Evolutionary conservation across 352 stramenopile genomes (phyloP), one percentile per base, ranked within the genome.

Genomic region (Pythium periplocum): DNA sequence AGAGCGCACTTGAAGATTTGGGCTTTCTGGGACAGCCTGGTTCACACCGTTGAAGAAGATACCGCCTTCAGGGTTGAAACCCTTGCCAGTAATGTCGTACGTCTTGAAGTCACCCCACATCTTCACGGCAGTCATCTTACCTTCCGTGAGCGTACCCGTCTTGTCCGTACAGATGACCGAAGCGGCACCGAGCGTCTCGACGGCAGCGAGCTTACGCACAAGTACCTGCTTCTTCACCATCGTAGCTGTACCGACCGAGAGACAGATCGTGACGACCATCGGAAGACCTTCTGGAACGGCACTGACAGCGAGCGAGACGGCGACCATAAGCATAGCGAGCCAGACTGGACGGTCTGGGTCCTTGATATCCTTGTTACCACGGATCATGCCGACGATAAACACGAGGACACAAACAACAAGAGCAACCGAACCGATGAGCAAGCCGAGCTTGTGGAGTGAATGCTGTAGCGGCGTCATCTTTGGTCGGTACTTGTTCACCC

Each of bases 121-220:
- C 59, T 87, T 88, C 37, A 90, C 68, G 0, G 78, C 83, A 2
- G 78, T 89, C 83, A 93, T 93, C 47, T 90, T 86, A 43, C 83
- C 83, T 41, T 90, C 80, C 0, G 95, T 98, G 9, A 98, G 65
- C 8, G 95, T 98, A 7, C 95, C 95, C 0, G 95, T 98, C 75
- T 98, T 98, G 68, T 98, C 95, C 0, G 80, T 90, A 47, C 79
- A 98, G 48, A 96, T 94, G 0, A 98, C 90, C 4, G 89, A 96
- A 3, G 91, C 94, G 4, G 93, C 87, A 11, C 84, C 89, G 49
- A 98, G 86, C 34, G 77, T 89, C 59, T 90, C 72, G 10, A 90
- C 74, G 4, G 91, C 78, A 3, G 85, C 76, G 32, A 96, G 73
- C 57, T 96, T 94, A 45, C 89, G 85, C 2, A 96, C 81, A 0